Base-by-base conservation (phyloP, 192 early-diverging fungal species). In the Coemansia sp. region DNA sequence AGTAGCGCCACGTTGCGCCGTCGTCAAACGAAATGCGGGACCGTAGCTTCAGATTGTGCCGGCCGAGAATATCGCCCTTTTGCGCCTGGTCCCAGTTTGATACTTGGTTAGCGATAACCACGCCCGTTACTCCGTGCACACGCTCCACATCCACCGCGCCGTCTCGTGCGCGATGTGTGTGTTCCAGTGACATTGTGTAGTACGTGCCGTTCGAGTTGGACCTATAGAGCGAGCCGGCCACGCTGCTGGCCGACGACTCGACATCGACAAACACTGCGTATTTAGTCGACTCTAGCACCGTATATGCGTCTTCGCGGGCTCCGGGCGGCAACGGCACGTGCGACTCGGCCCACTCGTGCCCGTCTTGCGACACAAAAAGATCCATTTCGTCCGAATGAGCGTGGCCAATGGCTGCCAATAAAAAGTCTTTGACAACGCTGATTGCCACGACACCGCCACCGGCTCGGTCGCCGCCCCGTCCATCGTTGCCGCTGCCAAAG, bases 111-210 rank as follows among this genome's bases (percentile, higher is more conserved):
- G 93, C 90, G 3, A 96, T 69, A 29, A 93, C 73, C 10, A 97
- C 89, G 16, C 93, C 94, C 52, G 90, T 86, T 3, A 93, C 74
- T 11, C 89, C 88, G 39, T 93, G 87, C 29, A 95, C 85, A 9
- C 90, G 85, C 82, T 97, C 95, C 77, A 95, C 93, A 67, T 98
- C 96, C 7, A 97, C 92, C 26, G 85, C 67, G 17, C 94, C 96
- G 7, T 72, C 39, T 0, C 27, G 12, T 48, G 92, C 86, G 29
- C 93, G 87, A 64, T 98, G 94, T 17, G 91, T 91, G 71, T 93
- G 83, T 29, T 93, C 84, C 26, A 94, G 85, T 35, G 89, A 82
- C 58, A 85, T 85, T 41, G 87, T 86, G 70, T 94, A 98, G 63
- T 89, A 89, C 1, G 86, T 92, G 57, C 96, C 96, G 49, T 94